Evolutionary conservation across 192 early-diverging fungal species (phyloP), one percentile per base, ranked within the genome.

Genomic region (Coemansia sp.): DNA sequence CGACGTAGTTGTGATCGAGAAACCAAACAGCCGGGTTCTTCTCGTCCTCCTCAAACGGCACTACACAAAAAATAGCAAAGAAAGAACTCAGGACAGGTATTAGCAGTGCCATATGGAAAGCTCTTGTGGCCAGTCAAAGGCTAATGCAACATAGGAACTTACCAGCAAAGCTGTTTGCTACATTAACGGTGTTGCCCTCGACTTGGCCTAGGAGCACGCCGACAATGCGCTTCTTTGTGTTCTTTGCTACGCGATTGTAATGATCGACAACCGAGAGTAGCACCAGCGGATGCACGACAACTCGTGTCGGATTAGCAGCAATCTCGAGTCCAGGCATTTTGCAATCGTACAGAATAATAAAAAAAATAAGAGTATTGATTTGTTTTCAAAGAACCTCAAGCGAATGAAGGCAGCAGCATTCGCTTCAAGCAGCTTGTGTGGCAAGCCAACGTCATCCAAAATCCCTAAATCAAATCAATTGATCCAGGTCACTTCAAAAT

Each of bases 11-110:
- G 87, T 99, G 97, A 85, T 99, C 98, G 66, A 99, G 87, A 84
- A 96, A 99, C 98, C 98, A 99, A 6, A 98, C 95, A 5, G 89
- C 89, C 13, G 94, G 95, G 85, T 97, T 96, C 83, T 96, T 98
- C 70, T 98, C 97, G 70, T 99, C 98, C 81, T 99, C 98, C 85
- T 99, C 98, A 76, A 99, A 99, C 20, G 98, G 97, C 12, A 98
- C 97, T 99, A 84, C 53, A 70, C 1, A 62, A 15, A 7, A 39
- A 34, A 34, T n/a, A 22, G 24, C 9, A 18, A 34, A 20, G 9
- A 20, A 44, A 43, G 39, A 16, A 12, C 39, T 20, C n/a, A 8
- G n/a, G 6, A 50, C 47, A 22, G n/a, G 31, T 34, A 34, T 58
- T 58, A 58, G 57, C 5, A 58, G 16, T 5, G 27, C 27, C 24